A percentile compares a stretch with the other conserved stretches of the same genome.
phyloP scores from a whole-genome alignment of 306 rosid genomes.

The Acacia confusa region DNA sequence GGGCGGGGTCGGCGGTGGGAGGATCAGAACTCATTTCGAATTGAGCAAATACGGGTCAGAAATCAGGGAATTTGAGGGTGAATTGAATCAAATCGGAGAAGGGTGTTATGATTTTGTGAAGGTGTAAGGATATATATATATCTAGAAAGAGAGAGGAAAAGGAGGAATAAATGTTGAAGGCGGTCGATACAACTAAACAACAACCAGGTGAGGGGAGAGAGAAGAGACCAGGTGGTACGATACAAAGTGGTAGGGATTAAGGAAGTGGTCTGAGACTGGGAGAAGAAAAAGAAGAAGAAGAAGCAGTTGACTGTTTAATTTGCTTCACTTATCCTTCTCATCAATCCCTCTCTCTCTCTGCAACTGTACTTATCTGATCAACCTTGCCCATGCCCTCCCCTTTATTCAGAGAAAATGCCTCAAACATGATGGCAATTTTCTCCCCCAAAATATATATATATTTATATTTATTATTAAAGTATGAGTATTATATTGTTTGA shows the following conservation, averaged over 20 bases:
- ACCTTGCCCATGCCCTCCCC: background rate
- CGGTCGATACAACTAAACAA: constrained; percentile 32
- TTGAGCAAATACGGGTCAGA: background rate
- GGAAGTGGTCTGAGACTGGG: background rate
- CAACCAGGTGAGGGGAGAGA: background rate
- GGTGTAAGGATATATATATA: background rate
- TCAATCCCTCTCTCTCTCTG: background rate
- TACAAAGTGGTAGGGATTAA: background rate
- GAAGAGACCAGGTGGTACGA: constrained; percentile 1
- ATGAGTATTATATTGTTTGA: too few relatives aligned
- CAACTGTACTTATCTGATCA: background rate
- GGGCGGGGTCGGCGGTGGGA: background rate
- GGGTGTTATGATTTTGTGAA: background rate
- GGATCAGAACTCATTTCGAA: constrained; percentile 21
- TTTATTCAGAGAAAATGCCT: too few relatives aligned
- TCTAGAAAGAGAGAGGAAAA: background rate
- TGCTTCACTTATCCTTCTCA: background rate
- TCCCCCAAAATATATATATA: too few relatives aligned
- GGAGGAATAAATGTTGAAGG: background rate
- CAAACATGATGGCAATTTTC: background rate
- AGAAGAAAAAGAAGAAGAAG: background rate
- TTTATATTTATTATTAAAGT: too few relatives aligned
- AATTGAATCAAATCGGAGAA: background rate
- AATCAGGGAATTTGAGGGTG: background rate
- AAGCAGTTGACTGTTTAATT: background rate